Evolutionary conservation across 805 yeast genomes (phyloP).

Genomic region (Dipodascopsis tothii): DNA sequence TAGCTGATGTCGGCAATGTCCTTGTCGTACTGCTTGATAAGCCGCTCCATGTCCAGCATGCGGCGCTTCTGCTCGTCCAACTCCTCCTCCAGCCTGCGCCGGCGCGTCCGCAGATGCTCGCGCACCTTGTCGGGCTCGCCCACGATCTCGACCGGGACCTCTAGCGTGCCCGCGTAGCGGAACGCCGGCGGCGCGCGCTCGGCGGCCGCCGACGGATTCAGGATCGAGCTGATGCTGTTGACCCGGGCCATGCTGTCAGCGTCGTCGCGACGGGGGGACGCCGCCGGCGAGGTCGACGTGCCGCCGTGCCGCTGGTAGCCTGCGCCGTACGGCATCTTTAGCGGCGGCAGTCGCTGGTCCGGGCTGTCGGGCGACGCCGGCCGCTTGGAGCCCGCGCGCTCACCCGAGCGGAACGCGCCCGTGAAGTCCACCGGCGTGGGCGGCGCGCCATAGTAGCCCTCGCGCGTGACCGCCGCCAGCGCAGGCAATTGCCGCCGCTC

Average conservation of each 20-base stretch:
- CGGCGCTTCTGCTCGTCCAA: conserved; percentile 26
- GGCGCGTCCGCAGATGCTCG: conserved; percentile 31
- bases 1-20: conserved; percentile 20
- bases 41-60: conserved; percentile 26
- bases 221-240: conserved; percentile 19
- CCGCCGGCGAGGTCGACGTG: too few relatives aligned
- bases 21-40: conserved; percentile 29
- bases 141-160: conserved; percentile 27
- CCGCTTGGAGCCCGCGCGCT: too few relatives aligned
- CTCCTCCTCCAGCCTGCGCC: conserved; percentile 31
- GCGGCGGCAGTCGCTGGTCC: conserved; percentile 1
- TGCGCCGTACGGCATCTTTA: too few relatives aligned
- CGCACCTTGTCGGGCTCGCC: conserved; percentile 26
- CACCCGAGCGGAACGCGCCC: conserved; percentile 30
- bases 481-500: too few relatives aligned
- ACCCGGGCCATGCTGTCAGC: conserved; percentile 5
- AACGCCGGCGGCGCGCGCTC: neutral
- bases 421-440: conserved; percentile 35
- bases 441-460: too few relatives aligned
- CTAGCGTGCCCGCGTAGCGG: conserved; percentile 6
- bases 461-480: too few relatives aligned
- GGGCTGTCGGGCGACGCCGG: too few relatives aligned
- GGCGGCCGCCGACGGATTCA: conserved; percentile 11
- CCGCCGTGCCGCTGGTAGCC: too few relatives aligned
- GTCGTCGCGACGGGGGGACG: too few relatives aligned